A percentile compares a stretch with the other conserved stretches of the same genome.
phyloP scores from a whole-genome alignment of 169 alveolate species.

The Eimeria brunetti region DNA sequence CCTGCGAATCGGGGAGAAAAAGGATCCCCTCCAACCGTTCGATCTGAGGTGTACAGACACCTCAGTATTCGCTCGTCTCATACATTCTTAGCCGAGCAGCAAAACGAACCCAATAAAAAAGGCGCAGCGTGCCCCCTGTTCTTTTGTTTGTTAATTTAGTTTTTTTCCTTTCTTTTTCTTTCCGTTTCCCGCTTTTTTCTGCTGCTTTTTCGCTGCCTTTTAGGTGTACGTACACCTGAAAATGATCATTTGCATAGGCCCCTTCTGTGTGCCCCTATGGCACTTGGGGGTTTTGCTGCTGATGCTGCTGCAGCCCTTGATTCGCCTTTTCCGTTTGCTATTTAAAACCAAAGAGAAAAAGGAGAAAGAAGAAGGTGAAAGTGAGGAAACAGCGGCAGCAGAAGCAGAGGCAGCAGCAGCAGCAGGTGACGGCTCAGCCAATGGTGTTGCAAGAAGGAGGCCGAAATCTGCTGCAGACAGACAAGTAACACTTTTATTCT shows the following conservation, averaged over 20 bases:
- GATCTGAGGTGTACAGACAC: background rate
- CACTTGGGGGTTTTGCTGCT: slow-evolving; percentile 66
- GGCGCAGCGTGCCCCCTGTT: no score
- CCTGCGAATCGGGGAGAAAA: no score
- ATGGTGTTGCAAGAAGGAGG: background rate
- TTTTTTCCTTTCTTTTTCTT: background rate
- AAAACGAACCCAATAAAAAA: no score
- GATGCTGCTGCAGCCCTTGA: slow-evolving; percentile 43
- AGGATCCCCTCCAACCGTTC: no score
- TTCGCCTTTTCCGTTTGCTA: background rate
- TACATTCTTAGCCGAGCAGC: no score
- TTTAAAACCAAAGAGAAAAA: background rate
- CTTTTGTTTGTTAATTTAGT: no score
- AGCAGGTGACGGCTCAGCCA: background rate
- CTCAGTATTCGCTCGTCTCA: background rate
- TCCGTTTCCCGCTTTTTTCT: background rate
- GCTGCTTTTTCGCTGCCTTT: background rate
- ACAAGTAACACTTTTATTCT: background rate
- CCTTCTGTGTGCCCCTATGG: slow-evolving; percentile 77
- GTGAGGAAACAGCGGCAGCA: background rate
- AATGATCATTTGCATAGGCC: slow-evolving; percentile 72
- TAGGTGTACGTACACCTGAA: background rate
- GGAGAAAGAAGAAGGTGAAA: background rate
- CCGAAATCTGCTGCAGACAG: background rate
- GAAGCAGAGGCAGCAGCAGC: background rate